Base-by-base conservation (phyloP, 257 asterid genomes). In the Nicotiana sylvestris region DNA sequence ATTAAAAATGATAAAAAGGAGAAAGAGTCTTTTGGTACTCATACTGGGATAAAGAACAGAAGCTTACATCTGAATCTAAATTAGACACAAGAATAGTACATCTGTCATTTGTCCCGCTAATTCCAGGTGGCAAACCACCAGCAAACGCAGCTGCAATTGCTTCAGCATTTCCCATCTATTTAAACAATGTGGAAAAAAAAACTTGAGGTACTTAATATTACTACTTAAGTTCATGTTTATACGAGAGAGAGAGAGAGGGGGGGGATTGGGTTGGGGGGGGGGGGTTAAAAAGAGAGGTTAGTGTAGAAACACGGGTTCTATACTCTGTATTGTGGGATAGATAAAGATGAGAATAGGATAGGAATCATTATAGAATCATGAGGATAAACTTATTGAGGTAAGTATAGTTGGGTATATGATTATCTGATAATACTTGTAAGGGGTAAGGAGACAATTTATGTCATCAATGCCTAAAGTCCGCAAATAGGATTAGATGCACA, bases 101-200 rank as follows among this genome's bases (percentile, higher is more conserved):
- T 88, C 98, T 88, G 85, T 96, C 98, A 85, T 96, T 96, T 82
- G 97, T 90, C 81, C 98, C 98, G 30, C 92, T 96, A 77, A 96
- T 90, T 78, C 98, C 98, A 6, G 97, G 98, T 37, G 98, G 99
- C 86, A 96, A 91, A 84, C 97, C 94, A 69, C 97, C 96, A 86
- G 98, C 98, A 90, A 96, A 96, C 49, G 99, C 98, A 88, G 98
- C 95, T 83, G 97, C 93, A 82, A 96, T 90, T 13, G 96, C 98
- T 85, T 98, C 98, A 81, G 99, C 95, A 90, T 93, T 94, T 68
- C 97, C 92, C 92, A 94, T 87, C 98, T 95, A 85, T 65, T 84
- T 64, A 15, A 85, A 61, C 58, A 74, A 37, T 80, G 76, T 58
- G 56, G 66, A 65, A 82, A 69, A 32, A 21, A 81, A 74, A 74